Evolutionary conservation across 495 filamentous ascomycete species (phyloP).

Genomic region (Penicillium canariense): DNA sequence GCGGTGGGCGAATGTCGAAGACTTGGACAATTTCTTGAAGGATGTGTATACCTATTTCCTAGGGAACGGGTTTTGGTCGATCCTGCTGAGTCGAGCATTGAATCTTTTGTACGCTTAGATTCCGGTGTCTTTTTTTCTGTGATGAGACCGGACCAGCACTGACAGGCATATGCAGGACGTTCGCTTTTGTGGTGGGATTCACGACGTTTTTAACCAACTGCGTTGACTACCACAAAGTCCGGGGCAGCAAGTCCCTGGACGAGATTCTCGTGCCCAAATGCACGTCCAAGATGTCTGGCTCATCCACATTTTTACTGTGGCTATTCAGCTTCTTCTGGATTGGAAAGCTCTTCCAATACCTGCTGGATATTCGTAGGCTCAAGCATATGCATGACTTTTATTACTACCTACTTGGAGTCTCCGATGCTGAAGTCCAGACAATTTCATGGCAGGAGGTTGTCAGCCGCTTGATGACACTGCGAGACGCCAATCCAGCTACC

Average conservation of each 20-base stretch:
- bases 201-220: constrained; percentile 84
- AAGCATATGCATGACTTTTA: constrained; percentile 86
- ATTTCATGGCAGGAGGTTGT: constrained; percentile 96
- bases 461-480: constrained; percentile 77
- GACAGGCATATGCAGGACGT: constrained; percentile 43
- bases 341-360: constrained; percentile 68
- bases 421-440: constrained; percentile 91
- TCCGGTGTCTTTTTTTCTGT: neutral
- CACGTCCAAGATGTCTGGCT: constrained; percentile 79
- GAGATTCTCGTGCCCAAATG: constrained; percentile 80
- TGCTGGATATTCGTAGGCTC: constrained; percentile 73
- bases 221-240: constrained; percentile 75
- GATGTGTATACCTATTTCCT: constrained; percentile 91
- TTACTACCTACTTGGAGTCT: constrained; percentile 76
- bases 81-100: constrained; percentile 65
- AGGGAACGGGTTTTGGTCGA: constrained; percentile 87
- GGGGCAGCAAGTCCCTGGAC: constrained; percentile 68
- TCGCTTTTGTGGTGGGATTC: constrained; percentile 80
- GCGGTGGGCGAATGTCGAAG: constrained; percentile 91
- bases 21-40: constrained; percentile 85
- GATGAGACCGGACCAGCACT: neutral
- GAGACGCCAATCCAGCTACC: constrained; percentile 84
- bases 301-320: constrained; percentile 78
- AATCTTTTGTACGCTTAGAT: constrained; percentile 65
- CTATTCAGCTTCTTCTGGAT: constrained; percentile 86